phyloP scores from a whole-genome alignment of 768 basidiomycete species.

The Tylopilus vinaceipallidus region DNA sequence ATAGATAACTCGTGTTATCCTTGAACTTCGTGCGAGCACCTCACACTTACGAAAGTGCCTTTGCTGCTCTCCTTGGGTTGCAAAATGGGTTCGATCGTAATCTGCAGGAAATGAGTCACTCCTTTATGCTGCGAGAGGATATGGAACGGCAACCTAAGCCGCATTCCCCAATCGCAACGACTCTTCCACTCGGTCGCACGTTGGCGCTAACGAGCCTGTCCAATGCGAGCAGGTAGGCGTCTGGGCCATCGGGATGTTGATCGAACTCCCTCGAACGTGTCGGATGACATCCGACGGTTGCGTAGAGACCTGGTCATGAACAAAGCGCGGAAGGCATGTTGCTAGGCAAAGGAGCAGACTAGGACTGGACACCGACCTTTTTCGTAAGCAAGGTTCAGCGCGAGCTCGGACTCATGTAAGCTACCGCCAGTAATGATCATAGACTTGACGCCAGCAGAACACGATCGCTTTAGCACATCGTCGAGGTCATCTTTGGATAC shows the following conservation, averaged over 20 bases:
- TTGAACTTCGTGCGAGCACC: too few species aligned
- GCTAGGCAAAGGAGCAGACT: background rate
- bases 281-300: slow-evolving; percentile 80
- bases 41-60: slow-evolving; percentile 55
- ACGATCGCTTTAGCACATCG: slow-evolving; percentile 54
- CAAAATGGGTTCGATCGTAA: slow-evolving; percentile 73
- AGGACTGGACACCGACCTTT: slow-evolving; percentile 40
- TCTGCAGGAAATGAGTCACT: slow-evolving; percentile 39
- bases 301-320: slow-evolving; percentile 50
- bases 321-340: background rate
- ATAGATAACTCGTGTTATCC: too few species aligned
- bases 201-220: slow-evolving; percentile 51
- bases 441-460: slow-evolving; percentile 57
- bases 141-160: slow-evolving; percentile 55
- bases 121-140: background rate
- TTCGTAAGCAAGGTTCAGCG: slow-evolving; percentile 58
- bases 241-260: slow-evolving; percentile 49
- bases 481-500: slow-evolving; percentile 56
- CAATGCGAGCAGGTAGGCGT: slow-evolving; percentile 59
- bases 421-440: slow-evolving; percentile 80
- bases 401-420: slow-evolving; percentile 58
- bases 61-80: slow-evolving; percentile 56
- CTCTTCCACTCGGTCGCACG: slow-evolving; percentile 52
- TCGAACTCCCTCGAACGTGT: slow-evolving; percentile 73
- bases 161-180: slow-evolving; percentile 77